Base-by-base conservation (phyloP, 441 rosid species). In the Populus tomentosa region DNA sequence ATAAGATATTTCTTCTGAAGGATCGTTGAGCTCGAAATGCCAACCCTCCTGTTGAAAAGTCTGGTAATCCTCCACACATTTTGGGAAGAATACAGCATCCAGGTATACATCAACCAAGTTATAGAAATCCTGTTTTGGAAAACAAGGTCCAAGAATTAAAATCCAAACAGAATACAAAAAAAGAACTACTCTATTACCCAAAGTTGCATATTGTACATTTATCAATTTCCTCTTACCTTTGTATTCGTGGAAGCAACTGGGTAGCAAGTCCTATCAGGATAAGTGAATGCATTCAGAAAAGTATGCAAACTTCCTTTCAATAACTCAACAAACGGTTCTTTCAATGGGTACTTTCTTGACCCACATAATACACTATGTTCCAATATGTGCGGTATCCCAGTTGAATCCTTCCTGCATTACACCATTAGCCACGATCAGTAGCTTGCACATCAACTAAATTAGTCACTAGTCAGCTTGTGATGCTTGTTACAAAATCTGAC, bases 1-100 rank as follows among this genome's bases (percentile, higher is more conserved):
- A 76, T 92, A 95, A 75, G 90, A 84, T 82, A 95, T 89, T 74
- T 93, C 99, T 82, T 95, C 96, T 5, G 92, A 88, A 50, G 93
- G 92, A 86, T 91, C 78, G 53, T 93, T 83, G 70, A 95, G 97
- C 90, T 93, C 99, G 73, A 90, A 92, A 81, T 92, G 98, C 96
- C 99, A 95, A 71, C 99, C 99, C 89, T 95, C 99, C 81, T 95
- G 99, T 75, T 93, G 97, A 88, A 95, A 95, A 35, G 97, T 95
- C 73, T 88, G 97, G 80, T 86, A 79, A 86, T 94, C 98, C 82
- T 91, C 91, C 83, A 90, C 87, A 80, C 99, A 95, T 80, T 94
- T 93, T 30, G 98, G 97, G 87, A 93, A 95, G 92, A 95, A 93
- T 67, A 95, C 98, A 77, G 98, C 98, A 79, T 95, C 97, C 79